Conservation (phyloP, 139 green algal genomes). For the Coelastrella sp. region DNA sequence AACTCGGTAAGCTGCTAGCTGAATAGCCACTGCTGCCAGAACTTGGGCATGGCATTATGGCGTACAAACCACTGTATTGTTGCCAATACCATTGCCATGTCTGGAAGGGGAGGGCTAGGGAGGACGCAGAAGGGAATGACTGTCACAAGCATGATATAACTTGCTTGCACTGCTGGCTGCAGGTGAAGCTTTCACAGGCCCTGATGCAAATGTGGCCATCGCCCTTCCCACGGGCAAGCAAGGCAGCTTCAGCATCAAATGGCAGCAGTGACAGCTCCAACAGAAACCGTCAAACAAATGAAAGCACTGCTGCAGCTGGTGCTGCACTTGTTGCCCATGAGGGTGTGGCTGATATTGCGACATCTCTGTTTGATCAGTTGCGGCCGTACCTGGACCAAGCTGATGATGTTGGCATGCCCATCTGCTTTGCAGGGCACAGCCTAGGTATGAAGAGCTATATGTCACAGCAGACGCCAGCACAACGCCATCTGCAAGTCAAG, state of each 20-base stretch:
- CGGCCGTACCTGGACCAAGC: conserved; percentile 48
- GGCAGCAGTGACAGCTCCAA: conserved; percentile 23
- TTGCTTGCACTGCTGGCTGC: neutral
- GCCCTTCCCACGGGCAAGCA: conserved; percentile 47
- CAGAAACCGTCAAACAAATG: conserved; percentile 11
- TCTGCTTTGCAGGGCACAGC: conserved; percentile 71
- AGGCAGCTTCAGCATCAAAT: neutral
- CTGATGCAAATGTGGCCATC: conserved; percentile 63
- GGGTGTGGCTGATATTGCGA: conserved; percentile 56
- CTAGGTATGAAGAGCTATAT: neutral
- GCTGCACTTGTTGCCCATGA: conserved; percentile 62
- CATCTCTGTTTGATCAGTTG: conserved; percentile 48
- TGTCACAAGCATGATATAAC: neutral
- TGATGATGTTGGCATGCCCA: conserved; percentile 48
- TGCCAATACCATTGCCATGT: too few species aligned
- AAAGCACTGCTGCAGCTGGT: neutral
- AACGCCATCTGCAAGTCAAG: neutral
- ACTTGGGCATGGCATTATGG: too few species aligned
- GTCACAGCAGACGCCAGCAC: too few species aligned
- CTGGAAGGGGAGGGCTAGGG: too few species aligned
- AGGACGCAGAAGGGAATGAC: too few species aligned
- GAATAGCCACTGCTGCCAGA: too few species aligned
- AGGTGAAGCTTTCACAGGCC: conserved; percentile 54
- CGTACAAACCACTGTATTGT: too few species aligned
- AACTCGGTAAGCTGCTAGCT: conserved; percentile 36